A percentile compares a stretch with the other conserved stretches of the same genome.
Evolutionary conservation across 2,329 filamentous ascomycete species (phyloP).

Genomic region (Phialemoniopsis sp.): DNA sequence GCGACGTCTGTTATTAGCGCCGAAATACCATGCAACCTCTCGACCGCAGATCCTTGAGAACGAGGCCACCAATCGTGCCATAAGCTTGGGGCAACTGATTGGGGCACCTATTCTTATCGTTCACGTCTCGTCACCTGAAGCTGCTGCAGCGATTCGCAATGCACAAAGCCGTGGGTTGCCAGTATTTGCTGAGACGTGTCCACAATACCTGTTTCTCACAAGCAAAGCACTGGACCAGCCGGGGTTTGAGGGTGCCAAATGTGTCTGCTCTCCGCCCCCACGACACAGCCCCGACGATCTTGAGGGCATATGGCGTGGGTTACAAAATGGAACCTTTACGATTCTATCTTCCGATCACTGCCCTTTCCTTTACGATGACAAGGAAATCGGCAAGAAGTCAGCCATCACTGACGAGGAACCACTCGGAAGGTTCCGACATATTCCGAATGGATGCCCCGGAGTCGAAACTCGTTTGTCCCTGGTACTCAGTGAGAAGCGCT

Average conservation of each 20-base stretch:
- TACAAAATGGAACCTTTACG: slow-evolving; percentile 48
- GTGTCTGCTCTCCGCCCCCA: slow-evolving; percentile 49
- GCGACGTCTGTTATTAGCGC: no score
- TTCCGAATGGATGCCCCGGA: slow-evolving; percentile 53
- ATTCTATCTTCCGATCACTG: slow-evolving; percentile 42
- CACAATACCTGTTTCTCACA: slow-evolving; percentile 51
- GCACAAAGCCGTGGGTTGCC: slow-evolving; percentile 44
- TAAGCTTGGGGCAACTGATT: slow-evolving; percentile 43
- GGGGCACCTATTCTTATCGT: slow-evolving; percentile 48
- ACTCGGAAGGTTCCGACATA: slow-evolving; percentile 43
- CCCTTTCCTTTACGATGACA: slow-evolving; percentile 43
- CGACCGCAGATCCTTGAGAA: slow-evolving; percentile 44
- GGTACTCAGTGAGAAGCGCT: slow-evolving; percentile 30
- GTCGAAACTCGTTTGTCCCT: slow-evolving; percentile 50
- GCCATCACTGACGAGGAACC: slow-evolving; percentile 39
- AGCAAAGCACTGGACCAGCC: slow-evolving; percentile 42
- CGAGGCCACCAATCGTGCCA: slow-evolving; percentile 49
- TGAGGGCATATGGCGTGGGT: slow-evolving; percentile 44
- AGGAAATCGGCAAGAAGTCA: slow-evolving; percentile 39
- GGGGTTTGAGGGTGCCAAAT: slow-evolving; percentile 51
- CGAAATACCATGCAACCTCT: slow-evolving; percentile 45
- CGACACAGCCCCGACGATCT: slow-evolving; percentile 40
- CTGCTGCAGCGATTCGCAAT: slow-evolving; percentile 37
- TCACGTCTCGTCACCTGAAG: slow-evolving; percentile 43
- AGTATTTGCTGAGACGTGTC: slow-evolving; percentile 50